These are phyloP conservation scores for Besnoitia besnoiti DNA, from an alignment of 169 alveolate genomes.

Conservation along the genomic window DNA sequence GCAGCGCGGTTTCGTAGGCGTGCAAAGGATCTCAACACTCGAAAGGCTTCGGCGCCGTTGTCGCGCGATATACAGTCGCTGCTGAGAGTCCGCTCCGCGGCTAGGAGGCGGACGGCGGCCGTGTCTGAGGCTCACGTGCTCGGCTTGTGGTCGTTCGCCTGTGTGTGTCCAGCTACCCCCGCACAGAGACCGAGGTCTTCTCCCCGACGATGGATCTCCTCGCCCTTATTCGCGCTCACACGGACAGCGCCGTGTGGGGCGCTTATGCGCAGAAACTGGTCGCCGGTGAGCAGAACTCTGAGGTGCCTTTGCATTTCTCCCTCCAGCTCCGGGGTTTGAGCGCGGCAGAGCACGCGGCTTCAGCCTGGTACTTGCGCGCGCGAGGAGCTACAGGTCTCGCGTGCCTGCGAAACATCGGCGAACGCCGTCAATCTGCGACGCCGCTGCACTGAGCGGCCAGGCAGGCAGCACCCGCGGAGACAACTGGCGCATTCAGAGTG, in stretches of 20 bases:
- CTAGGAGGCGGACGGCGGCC: neutral
- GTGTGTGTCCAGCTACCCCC: conserved; percentile 96
- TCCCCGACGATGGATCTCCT: conserved; percentile 88
- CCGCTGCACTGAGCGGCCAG: too few species aligned
- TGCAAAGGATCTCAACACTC: too few species aligned
- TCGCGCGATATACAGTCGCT: neutral
- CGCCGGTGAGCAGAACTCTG: conserved; percentile 49
- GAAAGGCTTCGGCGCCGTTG: too few species aligned
- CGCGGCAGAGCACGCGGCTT: too few species aligned
- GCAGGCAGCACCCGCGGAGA: too few species aligned
- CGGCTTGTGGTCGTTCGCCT: conserved; percentile 42
- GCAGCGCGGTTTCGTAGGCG: too few species aligned
- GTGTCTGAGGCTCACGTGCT: neutral
- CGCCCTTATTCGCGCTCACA: conserved; percentile 80
- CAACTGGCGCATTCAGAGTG: too few species aligned
- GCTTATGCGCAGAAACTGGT: conserved; percentile 84
- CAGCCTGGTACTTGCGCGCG: too few species aligned
- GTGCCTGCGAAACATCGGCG: too few species aligned
- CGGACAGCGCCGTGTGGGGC: conserved; percentile 88
- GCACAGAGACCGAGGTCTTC: conserved; percentile 98
- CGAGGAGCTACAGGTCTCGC: too few species aligned
- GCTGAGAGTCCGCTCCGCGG: neutral
- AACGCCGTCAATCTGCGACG: too few species aligned
- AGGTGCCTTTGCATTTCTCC: neutral
- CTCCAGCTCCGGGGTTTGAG: too few species aligned